Base-by-base conservation (phyloP, 2,329 filamentous ascomycete species). In the Ceratocystis papillata region DNA sequence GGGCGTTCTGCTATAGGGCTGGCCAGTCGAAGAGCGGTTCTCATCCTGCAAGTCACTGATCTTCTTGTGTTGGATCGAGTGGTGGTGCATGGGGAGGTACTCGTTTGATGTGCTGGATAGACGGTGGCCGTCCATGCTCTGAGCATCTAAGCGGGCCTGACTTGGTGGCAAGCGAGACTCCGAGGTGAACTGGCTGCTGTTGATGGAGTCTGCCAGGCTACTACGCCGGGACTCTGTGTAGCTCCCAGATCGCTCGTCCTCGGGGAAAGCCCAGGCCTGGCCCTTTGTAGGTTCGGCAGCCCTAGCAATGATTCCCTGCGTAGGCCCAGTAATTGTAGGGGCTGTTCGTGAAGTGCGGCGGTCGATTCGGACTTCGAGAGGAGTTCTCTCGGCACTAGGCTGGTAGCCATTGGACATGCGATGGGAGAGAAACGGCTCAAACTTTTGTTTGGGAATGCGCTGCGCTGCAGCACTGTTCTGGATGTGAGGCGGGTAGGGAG, bases 251-350 rank as follows among this genome's bases (percentile, higher is more conserved):
- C 80, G 76, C 64, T 86, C 83, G 65, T 87, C 84, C 72, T 90
- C 88, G 1, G 89, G 88, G 70, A 92, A 92, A 70, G 89, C 89
- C 88, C 89, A 93, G 3, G 89, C 87, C 73, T 88, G 88, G 73
- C 89, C 89, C 74, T 90, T 90, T 10, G 87, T 92, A 4, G 89
- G 88, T 73, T 90, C 87, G 37, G 87, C 86, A 48, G 89, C 89
- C 70, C 79, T 64, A 72, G 84, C 87, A 77, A 81, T 89, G 72
- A 78, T 85, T 75, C 80, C 82, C 65, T 78, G 85, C 69, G 79
- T 87, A 69, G 79, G 88, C 69, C 88, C 87, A 30, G 87, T 89
- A 71, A 93, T 93, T 7, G 87, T 84, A 4, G 89, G 89, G 2
- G 89, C 89, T 1, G 85, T 86, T 69, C 86, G 82, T 64, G 82